These are phyloP conservation scores for Lumnitzera littorea DNA, from an alignment of 345 rosid genomes.

Conservation along the genomic window DNA sequence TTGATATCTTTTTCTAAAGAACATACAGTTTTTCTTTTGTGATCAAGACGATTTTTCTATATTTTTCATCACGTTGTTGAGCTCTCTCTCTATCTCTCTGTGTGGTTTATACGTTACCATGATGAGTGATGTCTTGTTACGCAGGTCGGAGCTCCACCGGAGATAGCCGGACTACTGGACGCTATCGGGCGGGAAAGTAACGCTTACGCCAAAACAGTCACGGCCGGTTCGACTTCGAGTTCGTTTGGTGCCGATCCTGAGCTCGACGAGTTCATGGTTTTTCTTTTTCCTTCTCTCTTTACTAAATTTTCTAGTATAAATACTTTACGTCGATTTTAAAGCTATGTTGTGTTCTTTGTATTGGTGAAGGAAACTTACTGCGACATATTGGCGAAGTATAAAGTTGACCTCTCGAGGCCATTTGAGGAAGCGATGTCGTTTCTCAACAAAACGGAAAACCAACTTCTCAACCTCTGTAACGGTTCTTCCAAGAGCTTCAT, in stretches of 20 bases:
- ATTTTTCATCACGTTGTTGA: background rate
- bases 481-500: constrained; percentile 5
- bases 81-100: background rate
- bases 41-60: too few relatives aligned
- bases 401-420: constrained; percentile 35
- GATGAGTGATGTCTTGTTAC: background rate
- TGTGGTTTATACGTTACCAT: background rate
- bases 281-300: constrained; percentile 1
- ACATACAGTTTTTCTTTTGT: too few relatives aligned
- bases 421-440: constrained; percentile 43
- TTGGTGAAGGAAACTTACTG: constrained; percentile 30
- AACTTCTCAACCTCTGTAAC: constrained; percentile 36
- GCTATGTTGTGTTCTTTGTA: background rate
- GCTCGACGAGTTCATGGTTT: constrained; percentile 66
- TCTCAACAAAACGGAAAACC: constrained; percentile 32
- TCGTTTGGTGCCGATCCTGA: constrained; percentile 43
- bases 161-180: constrained; percentile 30
- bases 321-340: background rate
- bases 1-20: too few relatives aligned
- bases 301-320: background rate
- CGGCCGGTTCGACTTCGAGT: constrained; percentile 6
- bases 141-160: constrained; percentile 58
- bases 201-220: background rate
- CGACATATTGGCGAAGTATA: constrained; percentile 35
- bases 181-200: constrained; percentile 8